phyloP scores from a whole-genome alignment of 768 basidiomycete species.

The Mycena haematopus region DNA sequence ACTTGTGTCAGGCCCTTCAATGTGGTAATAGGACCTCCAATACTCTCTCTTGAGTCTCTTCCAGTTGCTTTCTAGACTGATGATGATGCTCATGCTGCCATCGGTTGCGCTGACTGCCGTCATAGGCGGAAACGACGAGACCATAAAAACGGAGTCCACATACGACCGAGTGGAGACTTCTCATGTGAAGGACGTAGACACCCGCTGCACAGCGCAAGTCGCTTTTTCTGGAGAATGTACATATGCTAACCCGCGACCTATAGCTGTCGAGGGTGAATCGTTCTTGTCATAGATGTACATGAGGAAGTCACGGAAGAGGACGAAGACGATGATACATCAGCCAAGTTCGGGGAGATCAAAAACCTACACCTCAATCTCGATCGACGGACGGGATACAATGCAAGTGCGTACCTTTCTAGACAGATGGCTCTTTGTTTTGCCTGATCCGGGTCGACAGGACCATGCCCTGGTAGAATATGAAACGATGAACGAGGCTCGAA shows the following conservation, averaged over 20 bases:
- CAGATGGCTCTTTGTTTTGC: neutral
- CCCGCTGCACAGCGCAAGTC: slow-evolving; percentile 83
- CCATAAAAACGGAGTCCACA: slow-evolving; percentile 65
- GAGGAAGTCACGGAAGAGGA: slow-evolving; percentile 98
- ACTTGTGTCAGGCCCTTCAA: no score
- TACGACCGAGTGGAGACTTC: slow-evolving; percentile 83
- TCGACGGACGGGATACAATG: slow-evolving; percentile 96
- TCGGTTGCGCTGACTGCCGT: slow-evolving; percentile 17
- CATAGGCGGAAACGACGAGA: slow-evolving; percentile 68
- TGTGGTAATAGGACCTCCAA: no score
- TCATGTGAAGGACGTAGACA: slow-evolving; percentile 70
- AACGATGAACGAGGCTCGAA: slow-evolving; percentile 92
- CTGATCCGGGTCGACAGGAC: slow-evolving; percentile 59
- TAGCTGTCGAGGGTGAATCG: slow-evolving; percentile 99
- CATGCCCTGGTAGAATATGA: slow-evolving; percentile 98
- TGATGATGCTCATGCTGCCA: no score
- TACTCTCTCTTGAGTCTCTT: no score
- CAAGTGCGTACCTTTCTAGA: slow-evolving; percentile 64
- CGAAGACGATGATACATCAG: slow-evolving; percentile 99
- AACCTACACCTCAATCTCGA: slow-evolving; percentile 97
- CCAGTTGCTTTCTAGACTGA: no score
- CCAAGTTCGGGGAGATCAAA: slow-evolving; percentile 96
- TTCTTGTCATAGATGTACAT: slow-evolving; percentile 94
- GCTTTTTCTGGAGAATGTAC: neutral
- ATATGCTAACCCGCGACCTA: neutral